Evolutionary conservation across 2,329 filamentous ascomycete genomes (phyloP), one percentile per base, ranked within the genome.

Genomic region (Botrytis cinerea): DNA sequence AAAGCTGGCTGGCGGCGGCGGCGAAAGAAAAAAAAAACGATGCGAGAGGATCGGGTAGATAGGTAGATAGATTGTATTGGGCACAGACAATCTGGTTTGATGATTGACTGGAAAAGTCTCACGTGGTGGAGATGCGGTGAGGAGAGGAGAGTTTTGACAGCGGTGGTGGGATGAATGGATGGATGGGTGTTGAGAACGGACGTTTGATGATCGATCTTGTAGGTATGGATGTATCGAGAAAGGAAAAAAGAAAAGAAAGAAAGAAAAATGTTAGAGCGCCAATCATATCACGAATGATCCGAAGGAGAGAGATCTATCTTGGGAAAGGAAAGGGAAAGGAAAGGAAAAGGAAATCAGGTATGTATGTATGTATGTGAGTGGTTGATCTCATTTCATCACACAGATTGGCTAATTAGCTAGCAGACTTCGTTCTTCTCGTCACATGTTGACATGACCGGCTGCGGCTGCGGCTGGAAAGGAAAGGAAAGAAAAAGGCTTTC

Each of bases 71-170:
- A 32, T 32, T 32, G 32, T 32, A 16, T 16, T 28, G n/a, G 43
- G 28, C 60, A 62, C 60, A 62, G 38, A 40, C 38, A 43, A 16
- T 12, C 40, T 12, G 38, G 60, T 62, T 62, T 62, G 60, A 62
- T 4, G 32, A 32, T 4, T 12, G 38, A 62, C 60, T n/a, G 28
- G 60, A 7, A 38, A 28, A 62, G 12, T 62, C 38, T 43, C 35
- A 9, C 12, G 16, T 43, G 16, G 38, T 63, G 60, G 60, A 43
- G 35, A 63, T 43, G 25, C 60, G 60, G 60, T 63, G 32, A 32
- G 32, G 32, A 32, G 60, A 63, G 10, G 60, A 63, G 38, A 62
- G 38, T 62, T 40, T 63, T 63, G 60, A 63, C 60, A 63, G 60
- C 60, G n/a, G 60, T 43, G 60, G 60, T 43, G 38, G 60, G 60